Conservation (phyloP, 208 protist species). For the Acanthamoeba rhysodes region DNA sequence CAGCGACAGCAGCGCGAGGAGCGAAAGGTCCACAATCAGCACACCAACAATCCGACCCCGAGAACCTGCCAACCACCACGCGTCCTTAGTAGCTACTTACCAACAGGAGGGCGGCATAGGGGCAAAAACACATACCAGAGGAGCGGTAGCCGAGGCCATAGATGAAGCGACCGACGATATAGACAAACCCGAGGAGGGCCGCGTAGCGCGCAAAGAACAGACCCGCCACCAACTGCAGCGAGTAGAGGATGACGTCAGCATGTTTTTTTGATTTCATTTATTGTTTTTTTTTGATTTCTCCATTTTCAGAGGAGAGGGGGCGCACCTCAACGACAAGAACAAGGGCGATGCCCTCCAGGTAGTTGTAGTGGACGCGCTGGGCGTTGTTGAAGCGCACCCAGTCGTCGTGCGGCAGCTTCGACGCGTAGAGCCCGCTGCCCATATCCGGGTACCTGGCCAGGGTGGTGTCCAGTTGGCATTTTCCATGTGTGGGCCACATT, state of each 20-base stretch:
- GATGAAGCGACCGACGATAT: conserved; percentile 13
- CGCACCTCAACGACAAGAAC: neutral
- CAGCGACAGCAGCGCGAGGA: neutral
- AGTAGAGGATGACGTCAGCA: neutral
- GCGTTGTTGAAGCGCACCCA: conserved; percentile 48
- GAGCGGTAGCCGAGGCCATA: conserved; percentile 16
- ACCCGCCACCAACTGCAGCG: neutral
- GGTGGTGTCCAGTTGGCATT: too few species aligned
- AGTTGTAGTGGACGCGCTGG: conserved; percentile 24
- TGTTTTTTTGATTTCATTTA: neutral
- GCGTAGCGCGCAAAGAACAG: conserved; percentile 24
- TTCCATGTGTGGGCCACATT: neutral
- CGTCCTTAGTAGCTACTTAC: too few species aligned
- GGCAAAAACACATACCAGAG: neutral
- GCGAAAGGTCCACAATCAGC: neutral
- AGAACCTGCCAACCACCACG: neutral
- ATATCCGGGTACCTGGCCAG: neutral
- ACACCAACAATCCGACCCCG: neutral
- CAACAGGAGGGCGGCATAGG: neutral
- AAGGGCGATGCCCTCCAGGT: conserved; percentile 24
- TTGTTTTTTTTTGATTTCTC: too few species aligned
- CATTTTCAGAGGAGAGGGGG: neutral
- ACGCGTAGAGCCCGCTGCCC: conserved; percentile 3
- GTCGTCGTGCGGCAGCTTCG: conserved; percentile 29
- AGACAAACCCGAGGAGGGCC: neutral